These are phyloP conservation scores for Fremontodendron californicum DNA, from an alignment of 345 rosid species.

Conservation along the genomic window DNA sequence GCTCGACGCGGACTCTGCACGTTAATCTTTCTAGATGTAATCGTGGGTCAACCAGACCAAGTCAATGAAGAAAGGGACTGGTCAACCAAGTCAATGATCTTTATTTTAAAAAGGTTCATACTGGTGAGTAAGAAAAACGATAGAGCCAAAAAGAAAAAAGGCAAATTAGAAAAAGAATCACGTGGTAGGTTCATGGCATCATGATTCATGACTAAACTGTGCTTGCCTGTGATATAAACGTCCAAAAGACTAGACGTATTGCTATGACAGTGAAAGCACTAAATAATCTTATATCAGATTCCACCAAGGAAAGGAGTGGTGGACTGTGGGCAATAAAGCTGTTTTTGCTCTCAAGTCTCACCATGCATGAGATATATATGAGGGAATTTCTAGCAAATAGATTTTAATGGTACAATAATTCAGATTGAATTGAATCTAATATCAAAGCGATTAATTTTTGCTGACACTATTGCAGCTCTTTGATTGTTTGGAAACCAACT, in stretches of 20 bases:
- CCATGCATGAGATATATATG: not conserved
- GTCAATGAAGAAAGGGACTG: constrained; percentile 39
- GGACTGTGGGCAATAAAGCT: not conserved
- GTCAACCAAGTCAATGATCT: constrained; percentile 37
- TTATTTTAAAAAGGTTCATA: no score
- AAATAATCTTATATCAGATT: not conserved
- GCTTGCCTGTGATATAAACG: not conserved
- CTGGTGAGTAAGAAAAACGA: not conserved
- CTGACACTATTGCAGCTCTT: not conserved
- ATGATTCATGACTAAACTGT: constrained; percentile 12
- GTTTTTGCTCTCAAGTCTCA: not conserved
- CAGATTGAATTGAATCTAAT: not conserved
- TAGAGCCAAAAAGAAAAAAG: not conserved
- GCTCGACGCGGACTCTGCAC: not conserved
- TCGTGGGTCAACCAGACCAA: constrained; percentile 24
- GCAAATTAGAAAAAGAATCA: not conserved
- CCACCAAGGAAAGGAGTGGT: not conserved
- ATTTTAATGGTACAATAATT: not conserved
- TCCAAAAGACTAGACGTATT: not conserved
- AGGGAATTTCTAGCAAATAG: not conserved
- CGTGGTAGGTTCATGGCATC: constrained; percentile 4
- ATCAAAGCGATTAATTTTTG: not conserved
- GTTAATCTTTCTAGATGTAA: constrained; percentile 4
- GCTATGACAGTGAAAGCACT: not conserved
- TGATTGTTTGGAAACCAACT: not conserved